Evolutionary conservation across 2,329 filamentous ascomycete genomes (phyloP).

Genomic region (Thielaviopsis ethacetica): DNA sequence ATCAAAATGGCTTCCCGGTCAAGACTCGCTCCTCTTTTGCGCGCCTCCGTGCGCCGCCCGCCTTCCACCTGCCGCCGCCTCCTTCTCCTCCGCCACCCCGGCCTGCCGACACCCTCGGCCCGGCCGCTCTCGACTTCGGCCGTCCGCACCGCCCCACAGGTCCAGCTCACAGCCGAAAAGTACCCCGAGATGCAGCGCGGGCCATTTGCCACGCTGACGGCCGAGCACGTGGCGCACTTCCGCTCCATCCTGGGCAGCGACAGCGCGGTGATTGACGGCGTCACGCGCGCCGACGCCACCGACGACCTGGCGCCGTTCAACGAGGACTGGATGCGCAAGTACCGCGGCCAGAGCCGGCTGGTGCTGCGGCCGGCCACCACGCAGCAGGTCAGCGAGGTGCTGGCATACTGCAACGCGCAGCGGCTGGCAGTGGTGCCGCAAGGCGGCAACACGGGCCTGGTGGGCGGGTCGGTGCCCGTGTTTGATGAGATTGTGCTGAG

Average conservation of each 20-base stretch:
- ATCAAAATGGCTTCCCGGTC: conserved; percentile 9
- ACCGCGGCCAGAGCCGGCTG: conserved; percentile 73
- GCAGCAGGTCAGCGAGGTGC: conserved; percentile 75
- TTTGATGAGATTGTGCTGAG: conserved; percentile 97
- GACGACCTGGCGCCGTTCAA: conserved; percentile 89
- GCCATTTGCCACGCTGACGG: conserved; percentile 56
- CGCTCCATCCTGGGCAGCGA: conserved; percentile 61
- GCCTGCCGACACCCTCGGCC: background rate
- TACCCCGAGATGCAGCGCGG: conserved; percentile 76
- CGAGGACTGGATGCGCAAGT: conserved; percentile 98
- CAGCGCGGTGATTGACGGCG: conserved; percentile 70
- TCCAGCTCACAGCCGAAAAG: conserved; percentile 67
- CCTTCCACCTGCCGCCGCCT: background rate
- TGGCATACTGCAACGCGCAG: conserved; percentile 91
- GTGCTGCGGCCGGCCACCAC: conserved; percentile 75
- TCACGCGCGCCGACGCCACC: conserved; percentile 38
- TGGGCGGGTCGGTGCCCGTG: conserved; percentile 88
- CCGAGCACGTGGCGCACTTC: conserved; percentile 72
- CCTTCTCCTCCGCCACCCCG: background rate
- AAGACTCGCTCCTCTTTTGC: conserved; percentile 6
- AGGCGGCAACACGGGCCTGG: conserved; percentile 90
- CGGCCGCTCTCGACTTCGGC: background rate
- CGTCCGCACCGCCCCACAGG: conserved; percentile 11
- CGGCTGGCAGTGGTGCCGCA: conserved; percentile 88
- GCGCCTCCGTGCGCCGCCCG: background rate